phyloP scores from a whole-genome alignment of 106 monocot genomes.

The Hemerocallis citrina region DNA sequence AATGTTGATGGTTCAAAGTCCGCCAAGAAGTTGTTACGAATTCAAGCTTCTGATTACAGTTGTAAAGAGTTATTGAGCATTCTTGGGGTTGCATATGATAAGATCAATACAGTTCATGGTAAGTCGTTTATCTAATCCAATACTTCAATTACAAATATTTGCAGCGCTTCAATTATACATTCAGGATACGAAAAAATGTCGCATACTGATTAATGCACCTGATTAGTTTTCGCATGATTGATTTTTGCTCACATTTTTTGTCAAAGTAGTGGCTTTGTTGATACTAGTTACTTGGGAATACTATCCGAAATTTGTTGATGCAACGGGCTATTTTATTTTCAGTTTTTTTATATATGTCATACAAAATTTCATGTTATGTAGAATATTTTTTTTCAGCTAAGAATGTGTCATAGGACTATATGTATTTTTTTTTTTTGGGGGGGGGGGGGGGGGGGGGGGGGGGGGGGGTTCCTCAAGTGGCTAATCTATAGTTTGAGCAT shows the following conservation, averaged over 20 bases:
- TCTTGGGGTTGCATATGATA: slow-evolving; percentile 48
- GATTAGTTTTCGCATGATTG: not conserved
- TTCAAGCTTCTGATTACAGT: slow-evolving; percentile 25
- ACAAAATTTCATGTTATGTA: not conserved
- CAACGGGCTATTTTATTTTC: not conserved
- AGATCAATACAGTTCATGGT: slow-evolving; percentile 40
- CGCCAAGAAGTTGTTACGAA: not conserved
- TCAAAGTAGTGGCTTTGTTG: not conserved
- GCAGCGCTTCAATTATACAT: not conserved
- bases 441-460: too few species aligned
- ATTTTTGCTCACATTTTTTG: not conserved
- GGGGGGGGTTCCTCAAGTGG: too few species aligned
- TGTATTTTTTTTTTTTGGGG: too few species aligned
- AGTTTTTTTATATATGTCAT: not conserved
- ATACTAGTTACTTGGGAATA: not conserved
- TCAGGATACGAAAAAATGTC: not conserved
- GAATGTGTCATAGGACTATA: too few species aligned
- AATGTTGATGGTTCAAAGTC: not conserved
- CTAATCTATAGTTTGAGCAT: too few species aligned
- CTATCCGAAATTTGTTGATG: not conserved
- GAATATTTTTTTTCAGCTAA: too few species aligned
- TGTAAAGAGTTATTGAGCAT: slow-evolving; percentile 37
- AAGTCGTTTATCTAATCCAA: slow-evolving; percentile 11
- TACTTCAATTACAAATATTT: not conserved
- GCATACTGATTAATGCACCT: too few species aligned